Conservation (phyloP, 495 filamentous ascomycete genomes). For the Lophiostoma macrostomum region DNA sequence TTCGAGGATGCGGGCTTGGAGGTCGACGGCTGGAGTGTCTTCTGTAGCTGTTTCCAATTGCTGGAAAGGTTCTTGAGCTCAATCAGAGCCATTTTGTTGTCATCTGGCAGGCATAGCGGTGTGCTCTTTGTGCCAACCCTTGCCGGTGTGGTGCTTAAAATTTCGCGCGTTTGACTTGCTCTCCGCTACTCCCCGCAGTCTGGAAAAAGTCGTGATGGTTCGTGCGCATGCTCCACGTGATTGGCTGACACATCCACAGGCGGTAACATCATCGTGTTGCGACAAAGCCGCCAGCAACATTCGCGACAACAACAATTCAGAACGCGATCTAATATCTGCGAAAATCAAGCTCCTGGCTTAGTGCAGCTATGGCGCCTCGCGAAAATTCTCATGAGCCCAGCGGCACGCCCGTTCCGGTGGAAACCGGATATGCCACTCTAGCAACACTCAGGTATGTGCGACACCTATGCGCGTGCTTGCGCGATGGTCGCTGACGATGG, state of each 20-base stretch:
- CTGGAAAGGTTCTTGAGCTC: slow-evolving; percentile 40
- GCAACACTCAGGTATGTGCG: slow-evolving; percentile 64
- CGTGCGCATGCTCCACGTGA: neutral
- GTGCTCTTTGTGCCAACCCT: neutral
- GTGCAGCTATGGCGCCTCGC: slow-evolving; percentile 31
- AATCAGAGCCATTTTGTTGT: slow-evolving; percentile 27
- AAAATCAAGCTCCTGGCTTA: slow-evolving; percentile 9
- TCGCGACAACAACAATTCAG: slow-evolving; percentile 32
- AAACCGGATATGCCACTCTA: slow-evolving; percentile 76
- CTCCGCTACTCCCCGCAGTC: neutral
- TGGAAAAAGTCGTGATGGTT: slow-evolving; percentile 1
- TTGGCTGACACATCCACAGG: neutral
- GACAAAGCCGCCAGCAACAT: slow-evolving; percentile 10
- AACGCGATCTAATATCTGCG: slow-evolving; percentile 21
- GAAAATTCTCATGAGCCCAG: slow-evolving; percentile 46
- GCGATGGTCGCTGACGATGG: slow-evolving; percentile 18
- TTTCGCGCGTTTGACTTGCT: slow-evolving; percentile 4
- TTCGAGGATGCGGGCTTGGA: slow-evolving; percentile 8
- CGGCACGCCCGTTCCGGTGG: slow-evolving; percentile 60
- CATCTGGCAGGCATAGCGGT: slow-evolving; percentile 16
- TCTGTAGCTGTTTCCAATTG: slow-evolving; percentile 47
- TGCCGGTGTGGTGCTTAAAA: neutral
- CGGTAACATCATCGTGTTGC: neutral
- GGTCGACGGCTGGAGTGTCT: slow-evolving; percentile 28
- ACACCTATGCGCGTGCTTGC: slow-evolving; percentile 3